Evolutionary conservation across 129 eudicot genomes (phyloP), one percentile per base, ranked within the genome.

Genomic region (Flaveria brownii): DNA sequence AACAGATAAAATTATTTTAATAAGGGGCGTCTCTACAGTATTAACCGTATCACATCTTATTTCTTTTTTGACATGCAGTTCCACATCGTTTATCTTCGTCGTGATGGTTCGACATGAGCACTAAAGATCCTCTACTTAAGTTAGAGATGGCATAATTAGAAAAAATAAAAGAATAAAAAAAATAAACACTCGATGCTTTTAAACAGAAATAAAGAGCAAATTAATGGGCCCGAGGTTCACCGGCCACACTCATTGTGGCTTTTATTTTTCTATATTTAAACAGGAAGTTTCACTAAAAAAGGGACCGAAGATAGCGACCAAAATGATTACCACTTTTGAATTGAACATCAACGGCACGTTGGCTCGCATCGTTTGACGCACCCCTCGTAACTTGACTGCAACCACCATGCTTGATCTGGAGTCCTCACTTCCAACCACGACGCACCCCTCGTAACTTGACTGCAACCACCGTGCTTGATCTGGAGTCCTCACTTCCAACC

Each of bases 271-370:
- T 36, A 5, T 36, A 36, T 36, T 36, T 36, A 5, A 36, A 36
- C 41, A 36, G 69, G 18, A 52, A 33, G 25, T 57, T 18, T 70
- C 63, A 49, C 47, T 11, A 33, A 33, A 50, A 70, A 71, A 9
- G 59, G 61, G 33, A 47, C 12, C 61, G 10, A 2, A 7, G 68
- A 54, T 68, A 11, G 72, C 28, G 68, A 79, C 33, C 79, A 50
- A 73, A 80, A 80, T 80, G 68, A 80, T 80, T 33, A 73, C 61
- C n/a, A 11, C 62, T 54, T 79, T 54, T 42, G 28, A 80, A 56
- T 55, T 65, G 13, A 52, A 43, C 74, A 59, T 55, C 26, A 41
- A 73, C 70, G 83, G 70, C 83, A 79, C 78, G 83, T 79, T 72
- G 83, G 73, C 59, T 68, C 36, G 13, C 8, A 39, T 49, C 20